Evolutionary conservation across 1,139 yeast genomes (phyloP).

Genomic region (Saccharomyces hybrid): DNA sequence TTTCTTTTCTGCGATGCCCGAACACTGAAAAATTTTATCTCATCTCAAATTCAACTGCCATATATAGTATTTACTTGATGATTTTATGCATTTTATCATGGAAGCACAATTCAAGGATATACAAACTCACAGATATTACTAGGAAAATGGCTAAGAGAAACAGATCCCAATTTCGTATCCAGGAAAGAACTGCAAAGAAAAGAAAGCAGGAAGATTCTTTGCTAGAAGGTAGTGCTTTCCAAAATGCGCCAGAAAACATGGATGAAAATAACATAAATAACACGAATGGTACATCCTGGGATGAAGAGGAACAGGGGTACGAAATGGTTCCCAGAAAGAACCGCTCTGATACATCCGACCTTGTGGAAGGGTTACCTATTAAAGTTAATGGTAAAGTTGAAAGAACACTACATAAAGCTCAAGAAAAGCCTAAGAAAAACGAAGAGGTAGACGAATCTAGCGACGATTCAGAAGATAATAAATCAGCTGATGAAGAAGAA

Average conservation of each 20-base stretch:
- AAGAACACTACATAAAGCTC: slow-evolving; percentile 39
- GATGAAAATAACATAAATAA: slow-evolving; percentile 14
- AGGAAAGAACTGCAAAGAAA: slow-evolving; percentile 35
- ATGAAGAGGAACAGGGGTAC: slow-evolving; percentile 63
- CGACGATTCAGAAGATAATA: slow-evolving; percentile 19
- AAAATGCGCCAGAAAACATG: slow-evolving; percentile 19
- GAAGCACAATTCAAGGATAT: not conserved
- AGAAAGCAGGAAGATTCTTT: slow-evolving; percentile 45
- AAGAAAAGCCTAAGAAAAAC: slow-evolving; percentile 21
- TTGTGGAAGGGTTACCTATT: slow-evolving; percentile 74
- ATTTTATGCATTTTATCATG: not conserved
- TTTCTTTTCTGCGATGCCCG: not conserved
- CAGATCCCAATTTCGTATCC: slow-evolving; percentile 23
- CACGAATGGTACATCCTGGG: slow-evolving; percentile 33
- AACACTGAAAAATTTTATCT: not conserved
- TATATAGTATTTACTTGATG: not conserved
- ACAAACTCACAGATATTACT: not conserved
- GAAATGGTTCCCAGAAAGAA: slow-evolving; percentile 50
- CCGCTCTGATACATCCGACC: slow-evolving; percentile 34
- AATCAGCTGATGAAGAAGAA: slow-evolving; percentile 22
- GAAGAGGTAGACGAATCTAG: slow-evolving; percentile 25
- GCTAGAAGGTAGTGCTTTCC: slow-evolving; percentile 42
- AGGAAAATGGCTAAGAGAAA: slow-evolving; percentile 23
- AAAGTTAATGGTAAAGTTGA: slow-evolving; percentile 65
- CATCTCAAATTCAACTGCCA: not conserved